Evolutionary conservation across 805 yeast species (phyloP), one percentile per base, ranked within the genome.

Genomic region (Metschnikowia gelsemii): DNA sequence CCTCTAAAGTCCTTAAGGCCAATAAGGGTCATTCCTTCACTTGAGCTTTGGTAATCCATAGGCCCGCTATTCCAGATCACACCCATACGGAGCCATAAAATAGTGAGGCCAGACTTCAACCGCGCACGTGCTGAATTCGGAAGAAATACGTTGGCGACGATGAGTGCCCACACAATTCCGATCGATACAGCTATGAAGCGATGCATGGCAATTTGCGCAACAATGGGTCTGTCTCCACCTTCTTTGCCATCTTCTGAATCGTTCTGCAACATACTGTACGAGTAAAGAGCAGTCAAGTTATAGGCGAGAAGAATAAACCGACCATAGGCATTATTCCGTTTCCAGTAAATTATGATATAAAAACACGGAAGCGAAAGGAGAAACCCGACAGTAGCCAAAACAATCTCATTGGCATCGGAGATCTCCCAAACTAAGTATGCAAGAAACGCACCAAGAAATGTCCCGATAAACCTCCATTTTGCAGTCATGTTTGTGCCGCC

Each of bases 401-500:
- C 71, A 31, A 68, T 55, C 1, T 72, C 77, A 50, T 80, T 73
- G 0, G 80, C 86, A 36, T 76, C 78, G 42, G 78, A 76, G 1
- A 76, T 14, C 2, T 58, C 56, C 91, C 91, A 86, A 2, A 76
- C 68, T 5, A 67, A 8, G 49, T 71, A 80, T 0, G 95, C 95
- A 5, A 67, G 51, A 8, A 68, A 46, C 1, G 90, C 85, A 0
- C 96, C 96, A 5, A 84, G 38, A 43, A 80, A 76, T 0, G 95
- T 87, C 0, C 96, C 96, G 19, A 82, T 46, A 41, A 87, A 70
- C 52, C 86, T 66, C 84, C 85, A 81, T 50, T 80, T 80, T 4
- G 80, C 81, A 0, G 93, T 83, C 80, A 82, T 78, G 8, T 86
- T 76, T 0, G 95, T 87, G 0, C 95, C 95, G 8, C 96, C 96